phyloP scores from a whole-genome alignment of 106 monocot species.

The Dioscorea zingiberensis region DNA sequence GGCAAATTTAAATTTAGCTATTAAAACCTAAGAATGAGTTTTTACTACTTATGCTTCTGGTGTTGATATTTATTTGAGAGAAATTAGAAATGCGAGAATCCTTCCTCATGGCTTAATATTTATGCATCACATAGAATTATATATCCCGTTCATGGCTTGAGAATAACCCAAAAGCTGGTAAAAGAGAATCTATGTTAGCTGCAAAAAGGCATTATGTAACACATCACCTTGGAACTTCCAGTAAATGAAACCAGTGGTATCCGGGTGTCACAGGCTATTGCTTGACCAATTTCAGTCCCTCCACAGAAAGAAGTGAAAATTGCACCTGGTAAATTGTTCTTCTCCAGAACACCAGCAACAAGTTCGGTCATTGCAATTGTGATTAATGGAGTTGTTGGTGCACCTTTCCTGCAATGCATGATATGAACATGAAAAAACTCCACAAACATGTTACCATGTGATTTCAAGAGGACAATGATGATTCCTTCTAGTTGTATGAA shows the following conservation, averaged over 20 bases:
- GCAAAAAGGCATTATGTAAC: too few relatives aligned
- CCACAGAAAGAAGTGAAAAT: slow-evolving; percentile 98
- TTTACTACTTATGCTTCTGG: too few relatives aligned
- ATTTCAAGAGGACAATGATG: too few relatives aligned
- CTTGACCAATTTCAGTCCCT: slow-evolving; percentile 86
- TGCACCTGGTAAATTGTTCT: slow-evolving; percentile 90
- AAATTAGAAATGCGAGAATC: too few relatives aligned
- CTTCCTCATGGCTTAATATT: too few relatives aligned
- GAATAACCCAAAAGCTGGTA: not conserved
- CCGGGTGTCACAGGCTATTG: slow-evolving; percentile 68
- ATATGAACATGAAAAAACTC: not conserved
- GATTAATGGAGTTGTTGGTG: slow-evolving; percentile 91
- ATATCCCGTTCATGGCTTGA: too few relatives aligned
- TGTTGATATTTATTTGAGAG: too few relatives aligned
- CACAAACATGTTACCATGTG: not conserved
- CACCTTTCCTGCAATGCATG: slow-evolving; percentile 72
- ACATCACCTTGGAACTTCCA: slow-evolving; percentile 77
- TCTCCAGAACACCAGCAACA: slow-evolving; percentile 75
- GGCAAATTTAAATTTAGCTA: too few relatives aligned
- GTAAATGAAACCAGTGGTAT: slow-evolving; percentile 93
- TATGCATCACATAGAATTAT: too few relatives aligned
- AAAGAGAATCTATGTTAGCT: not conserved
- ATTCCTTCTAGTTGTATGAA: too few relatives aligned
- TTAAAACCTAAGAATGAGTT: too few relatives aligned
- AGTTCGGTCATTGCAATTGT: slow-evolving; percentile 91